Base-by-base conservation (phyloP, 2,329 filamentous ascomycete genomes). In the Microdochium paspali region DNA sequence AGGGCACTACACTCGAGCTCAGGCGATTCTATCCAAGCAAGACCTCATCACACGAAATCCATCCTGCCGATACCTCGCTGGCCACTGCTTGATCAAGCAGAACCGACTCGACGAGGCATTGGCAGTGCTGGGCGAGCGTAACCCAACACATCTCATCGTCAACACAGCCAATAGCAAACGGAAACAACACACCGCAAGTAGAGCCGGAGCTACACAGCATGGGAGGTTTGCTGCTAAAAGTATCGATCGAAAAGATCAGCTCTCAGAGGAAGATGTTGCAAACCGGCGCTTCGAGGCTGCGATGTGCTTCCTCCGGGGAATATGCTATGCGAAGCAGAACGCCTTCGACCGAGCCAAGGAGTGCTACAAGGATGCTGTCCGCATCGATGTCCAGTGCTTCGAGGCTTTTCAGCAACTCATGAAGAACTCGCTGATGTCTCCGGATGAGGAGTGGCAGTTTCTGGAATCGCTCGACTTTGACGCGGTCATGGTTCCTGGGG, bases 351-450 rank as follows among this genome's bases (percentile, higher is more conserved):
- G 90, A 28, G 93, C 93, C 46, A 96, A 96, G 65, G 90, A 97
- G 59, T 97, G 93, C 69, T 98, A 97, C 75, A 97, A 96, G 70
- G 89, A 95, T 58, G 93, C 93, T 2, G 90, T 97, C 43, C 82
- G 87, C 51, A 96, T 98, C 60, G 93, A 98, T 61, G 90, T 97
- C 3, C 90, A 95, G 65, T 98, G 93, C 67, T 97, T 95, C 61
- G 93, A 98, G 66, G 93, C 93, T 0, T 97, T 98, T 61, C 90
- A 96, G 58, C 90, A 97, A 70, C 78, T 98, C 47, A 96, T 97
- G 83, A 89, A 90, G 69, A 98, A 98, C 68, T 87, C 87, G 20
- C 76, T 98, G 51, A 86, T 98, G 80, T 81, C 80, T 44, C 90
- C 90, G 0, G 83, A 87, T 30, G 90, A 96, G 65, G 90, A 96